These are phyloP conservation scores for Hibiscus syriacus DNA, from an alignment of 345 rosid genomes.

Conservation along the genomic window DNA sequence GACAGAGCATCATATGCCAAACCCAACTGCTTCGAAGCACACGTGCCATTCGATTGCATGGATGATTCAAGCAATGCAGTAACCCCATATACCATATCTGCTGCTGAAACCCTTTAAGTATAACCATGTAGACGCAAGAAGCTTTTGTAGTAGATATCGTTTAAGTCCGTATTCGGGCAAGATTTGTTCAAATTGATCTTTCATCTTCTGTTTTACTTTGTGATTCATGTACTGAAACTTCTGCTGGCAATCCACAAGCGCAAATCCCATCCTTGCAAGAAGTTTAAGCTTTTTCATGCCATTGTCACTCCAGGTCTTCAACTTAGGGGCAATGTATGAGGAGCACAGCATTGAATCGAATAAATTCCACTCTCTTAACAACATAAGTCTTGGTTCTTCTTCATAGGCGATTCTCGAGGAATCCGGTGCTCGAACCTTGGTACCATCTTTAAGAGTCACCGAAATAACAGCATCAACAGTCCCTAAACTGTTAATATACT, in stretches of 20 bases:
- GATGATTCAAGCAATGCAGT: conserved; percentile 96
- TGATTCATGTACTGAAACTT: conserved; percentile 93
- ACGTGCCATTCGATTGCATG: conserved; percentile 56
- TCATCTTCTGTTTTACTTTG: conserved; percentile 83
- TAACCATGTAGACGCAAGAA: conserved; percentile 83
- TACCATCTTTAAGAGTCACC: conserved; percentile 84
- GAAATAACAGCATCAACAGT: conserved; percentile 70
- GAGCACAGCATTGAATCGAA: conserved; percentile 98
- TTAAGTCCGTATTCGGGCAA: conserved; percentile 89
- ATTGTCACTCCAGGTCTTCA: conserved; percentile 96
- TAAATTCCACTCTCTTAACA: conserved; percentile 87
- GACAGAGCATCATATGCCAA: conserved; percentile 87
- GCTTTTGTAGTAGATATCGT: conserved; percentile 80
- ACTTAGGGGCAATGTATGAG: conserved; percentile 68
- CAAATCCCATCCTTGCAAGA: conserved; percentile 94
- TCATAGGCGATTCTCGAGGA: conserved; percentile 82
- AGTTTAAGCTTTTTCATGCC: conserved; percentile 94
- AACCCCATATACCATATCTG: conserved; percentile 92
- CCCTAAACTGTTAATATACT: conserved; percentile 74
- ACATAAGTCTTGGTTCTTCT: conserved; percentile 88
- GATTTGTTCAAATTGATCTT: conserved; percentile 75
- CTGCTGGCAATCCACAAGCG: conserved; percentile 88
- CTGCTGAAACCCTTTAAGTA: conserved; percentile 91
- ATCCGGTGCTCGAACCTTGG: conserved; percentile 81
- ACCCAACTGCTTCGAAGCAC: conserved; percentile 90